Evolutionary conservation across 2,329 filamentous ascomycete genomes (phyloP).

Genomic region (Hysterium pulicare): DNA sequence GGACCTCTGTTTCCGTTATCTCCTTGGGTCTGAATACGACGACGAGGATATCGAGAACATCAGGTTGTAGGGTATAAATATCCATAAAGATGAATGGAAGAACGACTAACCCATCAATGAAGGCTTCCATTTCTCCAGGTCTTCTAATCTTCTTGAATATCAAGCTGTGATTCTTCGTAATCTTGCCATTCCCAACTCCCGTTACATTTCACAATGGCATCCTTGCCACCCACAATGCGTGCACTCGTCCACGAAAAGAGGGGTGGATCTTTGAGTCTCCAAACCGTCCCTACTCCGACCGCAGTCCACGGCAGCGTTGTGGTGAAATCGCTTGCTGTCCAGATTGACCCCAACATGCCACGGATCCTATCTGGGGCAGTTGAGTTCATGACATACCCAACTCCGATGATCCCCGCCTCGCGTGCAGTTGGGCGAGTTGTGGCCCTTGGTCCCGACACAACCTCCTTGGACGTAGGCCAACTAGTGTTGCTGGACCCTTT

Average conservation of each 20-base stretch:
- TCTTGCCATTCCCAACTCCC: no score
- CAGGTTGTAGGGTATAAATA: no score
- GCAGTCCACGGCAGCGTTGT: slow-evolving; percentile 35
- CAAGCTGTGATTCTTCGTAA: no score
- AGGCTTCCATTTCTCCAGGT: no score
- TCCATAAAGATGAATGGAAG: no score
- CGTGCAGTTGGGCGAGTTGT: slow-evolving; percentile 32
- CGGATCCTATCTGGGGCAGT: slow-evolving; percentile 37
- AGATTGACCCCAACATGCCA: slow-evolving; percentile 37
- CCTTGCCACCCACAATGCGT: slow-evolving; percentile 9
- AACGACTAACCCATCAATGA: no score
- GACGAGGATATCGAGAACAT: no score
- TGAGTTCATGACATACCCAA: slow-evolving; percentile 21
- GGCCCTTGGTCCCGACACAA: slow-evolving; percentile 33
- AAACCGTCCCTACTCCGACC: slow-evolving; percentile 29
- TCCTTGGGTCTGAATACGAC: no score
- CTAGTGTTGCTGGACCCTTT: slow-evolving; percentile 35
- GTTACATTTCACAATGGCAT: background rate
- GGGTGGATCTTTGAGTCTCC: slow-evolving; percentile 19
- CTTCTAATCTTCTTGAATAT: no score
- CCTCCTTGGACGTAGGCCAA: slow-evolving; percentile 27
- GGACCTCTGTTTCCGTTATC: no score
- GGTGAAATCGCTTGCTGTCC: slow-evolving; percentile 35
- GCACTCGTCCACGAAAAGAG: slow-evolving; percentile 27
- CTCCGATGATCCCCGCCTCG: slow-evolving; percentile 29